These are phyloP conservation scores for Tetrapisispora pingtungensis DNA, from an alignment of 805 yeast species.

Conservation along the genomic window DNA sequence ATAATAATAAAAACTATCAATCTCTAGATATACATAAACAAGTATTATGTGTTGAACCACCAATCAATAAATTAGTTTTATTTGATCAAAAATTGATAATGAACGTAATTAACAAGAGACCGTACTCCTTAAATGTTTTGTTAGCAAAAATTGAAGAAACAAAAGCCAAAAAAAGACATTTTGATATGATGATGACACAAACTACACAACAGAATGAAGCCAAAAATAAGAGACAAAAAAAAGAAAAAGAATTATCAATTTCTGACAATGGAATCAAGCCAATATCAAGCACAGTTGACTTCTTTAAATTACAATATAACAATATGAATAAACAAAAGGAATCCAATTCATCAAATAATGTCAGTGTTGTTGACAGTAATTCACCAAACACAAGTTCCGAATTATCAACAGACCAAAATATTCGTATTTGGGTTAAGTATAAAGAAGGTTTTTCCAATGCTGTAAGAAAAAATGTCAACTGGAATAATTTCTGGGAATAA, in stretches of 20 bases:
- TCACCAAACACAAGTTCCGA: not conserved
- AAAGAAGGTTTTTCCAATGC: constrained; percentile 91
- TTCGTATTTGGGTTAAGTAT: constrained; percentile 70
- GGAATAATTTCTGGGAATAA: constrained; percentile 50
- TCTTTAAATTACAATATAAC: constrained; percentile 37
- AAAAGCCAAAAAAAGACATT: constrained; percentile 28
- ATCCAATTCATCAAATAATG: not conserved
- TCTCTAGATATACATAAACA: constrained; percentile 4
- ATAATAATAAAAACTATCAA: not conserved
- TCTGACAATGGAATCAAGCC: constrained; percentile 6
- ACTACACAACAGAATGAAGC: constrained; percentile 13
- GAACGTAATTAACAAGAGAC: constrained; percentile 21
- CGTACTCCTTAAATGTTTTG: constrained; percentile 13
- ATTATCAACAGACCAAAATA: constrained; percentile 17
- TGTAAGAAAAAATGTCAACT: constrained; percentile 70
- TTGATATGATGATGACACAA: constrained; percentile 13
- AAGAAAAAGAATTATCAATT: not conserved
- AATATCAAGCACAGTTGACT: constrained; percentile 23
- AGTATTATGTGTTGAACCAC: constrained; percentile 20
- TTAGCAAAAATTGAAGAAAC: constrained; percentile 24
- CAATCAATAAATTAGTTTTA: constrained; percentile 20
- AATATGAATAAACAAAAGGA: constrained; percentile 4
- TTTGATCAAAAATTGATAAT: constrained; percentile 16
- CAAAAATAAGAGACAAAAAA: constrained; percentile 13
- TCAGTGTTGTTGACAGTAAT: not conserved